These are phyloP conservation scores for Globisporangium abappressorium DNA, from an alignment of 352 stramenopile species.

Conservation along the genomic window DNA sequence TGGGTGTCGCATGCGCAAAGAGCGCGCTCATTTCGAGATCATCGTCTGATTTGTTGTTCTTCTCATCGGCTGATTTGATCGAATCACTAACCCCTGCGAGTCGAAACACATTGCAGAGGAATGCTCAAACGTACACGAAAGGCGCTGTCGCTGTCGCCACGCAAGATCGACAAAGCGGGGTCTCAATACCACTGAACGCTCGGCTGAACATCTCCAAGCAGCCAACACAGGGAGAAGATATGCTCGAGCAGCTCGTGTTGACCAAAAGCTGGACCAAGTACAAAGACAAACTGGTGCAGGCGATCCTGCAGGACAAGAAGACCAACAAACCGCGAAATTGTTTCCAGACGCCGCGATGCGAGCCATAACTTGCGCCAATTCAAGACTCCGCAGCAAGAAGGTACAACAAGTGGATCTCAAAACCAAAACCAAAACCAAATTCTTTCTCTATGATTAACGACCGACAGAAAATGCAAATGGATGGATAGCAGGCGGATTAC, in stretches of 20 bases:
- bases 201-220: background rate
- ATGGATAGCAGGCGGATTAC: background rate
- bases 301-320: slow-evolving; percentile 16
- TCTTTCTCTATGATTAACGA: slow-evolving; percentile 8
- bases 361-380: background rate
- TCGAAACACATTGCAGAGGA: slow-evolving; percentile 34
- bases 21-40: slow-evolving; percentile 33
- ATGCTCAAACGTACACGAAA: slow-evolving; percentile 22
- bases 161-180: background rate
- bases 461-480: background rate
- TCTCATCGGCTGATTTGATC: slow-evolving; percentile 37
- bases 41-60: slow-evolving; percentile 50
- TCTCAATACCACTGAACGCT: background rate
- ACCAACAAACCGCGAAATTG: slow-evolving; percentile 10
- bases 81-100: slow-evolving; percentile 33
- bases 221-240: slow-evolving; percentile 7
- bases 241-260: slow-evolving; percentile 17
- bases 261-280: slow-evolving; percentile 14
- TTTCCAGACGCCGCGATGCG: slow-evolving; percentile 1
- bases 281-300: slow-evolving; percentile 13
- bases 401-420: background rate
- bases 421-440: slow-evolving; percentile 1
- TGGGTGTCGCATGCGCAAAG: slow-evolving; percentile 44
- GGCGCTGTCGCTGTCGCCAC: background rate
- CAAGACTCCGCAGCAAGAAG: background rate